A percentile compares a stretch with the other conserved stretches of the same genome.
Conservation (phyloP, 2,329 filamentous ascomycete species). For the Colletotrichum sojae region DNA sequence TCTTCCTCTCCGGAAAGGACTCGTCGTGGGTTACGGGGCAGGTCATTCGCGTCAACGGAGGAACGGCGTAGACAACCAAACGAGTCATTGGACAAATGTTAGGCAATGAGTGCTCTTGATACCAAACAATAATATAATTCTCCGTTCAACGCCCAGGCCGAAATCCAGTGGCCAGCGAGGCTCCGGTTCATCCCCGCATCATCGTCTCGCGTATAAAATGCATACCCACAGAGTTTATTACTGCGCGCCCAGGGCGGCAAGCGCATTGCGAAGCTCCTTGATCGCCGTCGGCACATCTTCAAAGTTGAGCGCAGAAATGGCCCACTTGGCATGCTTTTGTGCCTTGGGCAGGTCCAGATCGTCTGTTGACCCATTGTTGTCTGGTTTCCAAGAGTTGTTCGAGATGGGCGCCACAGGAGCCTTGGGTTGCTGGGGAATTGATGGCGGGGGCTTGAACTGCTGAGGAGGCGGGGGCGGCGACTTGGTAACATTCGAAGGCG, state of each 20-base stretch:
- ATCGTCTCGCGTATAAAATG: not conserved
- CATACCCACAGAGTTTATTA: not conserved
- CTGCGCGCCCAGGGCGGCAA: slow-evolving; percentile 76
- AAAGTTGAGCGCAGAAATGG: slow-evolving; percentile 96
- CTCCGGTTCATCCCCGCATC: not conserved
- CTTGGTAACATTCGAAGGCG: not conserved
- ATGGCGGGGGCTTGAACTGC: slow-evolving; percentile 43
- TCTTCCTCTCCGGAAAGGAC: slow-evolving; percentile 48
- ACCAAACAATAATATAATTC: not conserved
- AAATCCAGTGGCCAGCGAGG: not conserved
- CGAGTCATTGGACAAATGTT: not conserved
- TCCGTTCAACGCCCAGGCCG: not conserved
- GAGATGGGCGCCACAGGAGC: slow-evolving; percentile 14
- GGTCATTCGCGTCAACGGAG: slow-evolving; percentile 55
- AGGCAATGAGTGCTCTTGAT: not conserved
- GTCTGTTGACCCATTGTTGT: slow-evolving; percentile 30
- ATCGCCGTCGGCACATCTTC: slow-evolving; percentile 94
- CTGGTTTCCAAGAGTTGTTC: slow-evolving; percentile 41
- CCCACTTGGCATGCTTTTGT: slow-evolving; percentile 97
- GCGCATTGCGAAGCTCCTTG: slow-evolving; percentile 82
- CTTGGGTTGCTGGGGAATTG: slow-evolving; percentile 29
- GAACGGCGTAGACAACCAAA: slow-evolving; percentile 41
- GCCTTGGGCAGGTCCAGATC: slow-evolving; percentile 79
- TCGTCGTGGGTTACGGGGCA: slow-evolving; percentile 62
- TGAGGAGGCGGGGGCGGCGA: slow-evolving; percentile 41